Conservation (phyloP, 2,329 filamentous ascomycete species). For the Trichoderma asperellum region DNA sequence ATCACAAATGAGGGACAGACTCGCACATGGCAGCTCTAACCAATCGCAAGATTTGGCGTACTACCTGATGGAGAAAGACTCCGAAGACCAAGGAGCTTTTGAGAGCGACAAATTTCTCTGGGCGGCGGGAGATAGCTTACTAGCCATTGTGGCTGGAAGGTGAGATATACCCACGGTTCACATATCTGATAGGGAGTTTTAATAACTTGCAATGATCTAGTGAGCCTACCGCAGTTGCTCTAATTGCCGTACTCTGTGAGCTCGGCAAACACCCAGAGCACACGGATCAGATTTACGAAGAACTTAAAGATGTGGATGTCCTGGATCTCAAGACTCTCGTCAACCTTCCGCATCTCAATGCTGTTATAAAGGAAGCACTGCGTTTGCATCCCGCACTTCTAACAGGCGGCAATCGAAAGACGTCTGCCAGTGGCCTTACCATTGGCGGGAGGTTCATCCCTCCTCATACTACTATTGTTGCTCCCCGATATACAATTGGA, state of each 20-base stretch:
- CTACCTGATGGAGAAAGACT: constrained; percentile 27
- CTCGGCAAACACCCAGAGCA: constrained; percentile 32
- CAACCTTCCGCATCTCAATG: constrained; percentile 35
- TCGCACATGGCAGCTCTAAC: constrained; percentile 19
- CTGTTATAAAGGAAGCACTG: constrained; percentile 34
- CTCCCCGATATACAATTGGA: constrained; percentile 33
- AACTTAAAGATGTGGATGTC: constrained; percentile 30
- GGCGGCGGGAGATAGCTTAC: not conserved
- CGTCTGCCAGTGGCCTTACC: constrained; percentile 29
- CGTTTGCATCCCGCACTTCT: constrained; percentile 34
- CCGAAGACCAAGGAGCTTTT: not conserved
- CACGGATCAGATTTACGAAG: constrained; percentile 6
- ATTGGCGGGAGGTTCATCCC: constrained; percentile 33
- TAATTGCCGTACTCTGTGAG: constrained; percentile 31
- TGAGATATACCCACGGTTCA: not conserved
- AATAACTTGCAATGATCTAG: constrained; percentile 12
- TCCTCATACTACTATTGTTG: constrained; percentile 30
- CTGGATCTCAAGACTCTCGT: constrained; percentile 31
- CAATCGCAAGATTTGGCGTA: constrained; percentile 21
- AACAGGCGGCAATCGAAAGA: constrained; percentile 33
- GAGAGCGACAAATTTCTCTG: not conserved
- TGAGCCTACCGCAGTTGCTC: constrained; percentile 32
- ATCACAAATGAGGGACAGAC: constrained; percentile 30
- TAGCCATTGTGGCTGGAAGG: not conserved
- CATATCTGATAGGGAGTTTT: not conserved